phyloP scores from a whole-genome alignment of 768 basidiomycete species.

The Pleurotus giganteus region DNA sequence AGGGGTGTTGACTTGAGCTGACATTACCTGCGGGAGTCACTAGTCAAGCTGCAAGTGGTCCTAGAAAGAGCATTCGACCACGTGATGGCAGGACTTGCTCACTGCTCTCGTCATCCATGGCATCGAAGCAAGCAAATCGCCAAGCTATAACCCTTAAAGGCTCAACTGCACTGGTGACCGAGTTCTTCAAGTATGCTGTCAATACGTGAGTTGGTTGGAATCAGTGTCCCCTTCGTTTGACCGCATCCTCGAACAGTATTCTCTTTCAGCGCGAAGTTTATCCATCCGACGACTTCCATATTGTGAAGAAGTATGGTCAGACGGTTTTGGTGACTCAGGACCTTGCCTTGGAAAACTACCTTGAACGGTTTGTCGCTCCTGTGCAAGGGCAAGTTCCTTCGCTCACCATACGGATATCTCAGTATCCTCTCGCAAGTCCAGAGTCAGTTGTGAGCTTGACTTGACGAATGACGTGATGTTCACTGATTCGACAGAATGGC shows the following conservation, averaged over 20 bases:
- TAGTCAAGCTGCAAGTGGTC: too few relatives aligned
- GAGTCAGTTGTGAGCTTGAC: constrained; percentile 49
- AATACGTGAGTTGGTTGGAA: constrained; percentile 68
- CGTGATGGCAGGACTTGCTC: constrained; percentile 12
- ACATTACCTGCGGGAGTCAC: constrained; percentile 29
- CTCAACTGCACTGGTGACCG: constrained; percentile 88
- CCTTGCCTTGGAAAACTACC: constrained; percentile 87
- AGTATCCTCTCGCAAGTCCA: constrained; percentile 92
- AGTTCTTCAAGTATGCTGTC: constrained; percentile 99
- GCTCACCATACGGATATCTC: constrained; percentile 3
- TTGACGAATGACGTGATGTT: neutral
- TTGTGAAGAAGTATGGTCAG: constrained; percentile 99
- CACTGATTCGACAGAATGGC: constrained; percentile 69
- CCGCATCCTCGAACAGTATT: constrained; percentile 52
- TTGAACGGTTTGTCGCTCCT: constrained; percentile 58
- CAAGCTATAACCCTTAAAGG: constrained; percentile 95
- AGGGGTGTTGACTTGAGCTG: constrained; percentile 39
- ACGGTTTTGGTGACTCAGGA: constrained; percentile 95
- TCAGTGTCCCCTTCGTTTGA: constrained; percentile 7
- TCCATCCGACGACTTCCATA: constrained; percentile 96
- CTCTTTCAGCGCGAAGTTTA: constrained; percentile 97
- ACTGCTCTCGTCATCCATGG: constrained; percentile 12
- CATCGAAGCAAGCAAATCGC: constrained; percentile 47
- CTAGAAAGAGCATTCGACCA: constrained; percentile 2
- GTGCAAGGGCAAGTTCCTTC: constrained; percentile 8